These are phyloP conservation scores for Bipolaris oryzae DNA, from an alignment of 2,329 filamentous ascomycete genomes.

Conservation along the genomic window DNA sequence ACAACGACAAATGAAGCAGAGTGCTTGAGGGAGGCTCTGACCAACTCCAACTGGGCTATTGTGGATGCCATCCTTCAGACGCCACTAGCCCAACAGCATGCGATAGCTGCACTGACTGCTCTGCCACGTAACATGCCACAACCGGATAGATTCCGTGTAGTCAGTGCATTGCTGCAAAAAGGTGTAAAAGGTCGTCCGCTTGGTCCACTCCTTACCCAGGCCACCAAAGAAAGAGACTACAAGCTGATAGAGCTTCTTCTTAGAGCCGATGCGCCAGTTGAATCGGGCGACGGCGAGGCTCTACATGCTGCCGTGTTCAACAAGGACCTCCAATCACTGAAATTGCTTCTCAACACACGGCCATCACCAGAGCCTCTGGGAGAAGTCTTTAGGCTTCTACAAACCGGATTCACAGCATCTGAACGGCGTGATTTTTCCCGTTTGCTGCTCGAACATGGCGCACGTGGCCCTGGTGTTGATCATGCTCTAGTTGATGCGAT, in stretches of 20 bases:
- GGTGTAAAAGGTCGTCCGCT: conserved; percentile 39
- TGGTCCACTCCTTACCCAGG: conserved; percentile 33
- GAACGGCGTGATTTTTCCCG: conserved; percentile 31
- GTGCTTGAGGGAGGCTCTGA: conserved; percentile 35
- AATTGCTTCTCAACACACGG: conserved; percentile 28
- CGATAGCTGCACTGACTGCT: conserved; percentile 32
- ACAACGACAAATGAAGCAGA: conserved; percentile 39
- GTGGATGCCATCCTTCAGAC: conserved; percentile 35
- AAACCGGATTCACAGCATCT: conserved; percentile 23
- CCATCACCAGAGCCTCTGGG: conserved; percentile 31
- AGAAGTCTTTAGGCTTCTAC: conserved; percentile 30
- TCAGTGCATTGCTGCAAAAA: conserved; percentile 33
- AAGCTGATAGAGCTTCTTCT: conserved; percentile 39
- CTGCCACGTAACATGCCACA: conserved; percentile 28
- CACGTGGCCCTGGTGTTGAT: conserved; percentile 36
- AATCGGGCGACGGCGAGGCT: conserved; percentile 24
- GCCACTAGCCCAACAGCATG: conserved; percentile 33
- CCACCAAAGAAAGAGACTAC: conserved; percentile 39
- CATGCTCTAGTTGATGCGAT: conserved; percentile 38
- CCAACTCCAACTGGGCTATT: conserved; percentile 38
- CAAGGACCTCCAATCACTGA: conserved; percentile 31
- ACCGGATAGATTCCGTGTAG: conserved; percentile 34
- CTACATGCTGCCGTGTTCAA: conserved; percentile 31
- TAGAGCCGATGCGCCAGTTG: conserved; percentile 32
- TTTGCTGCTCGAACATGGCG: conserved; percentile 36